Base-by-base conservation (phyloP, 805 yeast species). In the Pichia californica region DNA sequence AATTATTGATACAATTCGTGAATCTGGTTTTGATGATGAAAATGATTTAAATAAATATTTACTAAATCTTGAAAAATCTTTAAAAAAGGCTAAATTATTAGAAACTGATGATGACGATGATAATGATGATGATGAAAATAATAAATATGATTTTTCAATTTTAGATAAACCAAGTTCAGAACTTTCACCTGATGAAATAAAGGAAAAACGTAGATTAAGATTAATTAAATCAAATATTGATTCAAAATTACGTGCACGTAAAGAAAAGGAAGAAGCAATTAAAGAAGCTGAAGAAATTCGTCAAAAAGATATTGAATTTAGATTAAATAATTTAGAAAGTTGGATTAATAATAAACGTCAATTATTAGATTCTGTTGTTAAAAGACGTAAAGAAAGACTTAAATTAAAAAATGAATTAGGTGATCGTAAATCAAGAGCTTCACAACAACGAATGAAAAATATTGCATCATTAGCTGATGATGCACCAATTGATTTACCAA, bases 401-500 rank as follows among this genome's bases (percentile, higher is more conserved):
- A 79, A 85, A 56, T 66, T 88, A 50, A 74, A 80, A 53, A 84
- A 77, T 48, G 94, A 89, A 40, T 72, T 91, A 61, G 80, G 78
- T 52, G 95, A 89, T 64, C 73, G 98, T 52, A 88, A 88, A 61
- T 88, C 97, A 3, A 77, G 77, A 47, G 95, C 96, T 23, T 88
- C 96, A 1, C 97, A 91, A 64, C 77, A 81, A 63, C 70, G 98
- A 55, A 89, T 91, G 97, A 88, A 85, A 59, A 82, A 79, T 50
- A 80, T 91, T 40, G 95, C 97, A 0, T 82, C 85, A 11, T 70
- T 91, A 48, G 97, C 96, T 0, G 93, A 85, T 54, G 85, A 71
- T 46, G 65, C 57, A 15, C 52, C 53, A 13, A 56, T 55, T 7
- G 48, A 50, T 9, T 31, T 15, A 16, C 13, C 37, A 20, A 23